Base-by-base conservation (phyloP, 2,329 filamentous ascomycete species). In the Sphaceloma murrayae region DNA sequence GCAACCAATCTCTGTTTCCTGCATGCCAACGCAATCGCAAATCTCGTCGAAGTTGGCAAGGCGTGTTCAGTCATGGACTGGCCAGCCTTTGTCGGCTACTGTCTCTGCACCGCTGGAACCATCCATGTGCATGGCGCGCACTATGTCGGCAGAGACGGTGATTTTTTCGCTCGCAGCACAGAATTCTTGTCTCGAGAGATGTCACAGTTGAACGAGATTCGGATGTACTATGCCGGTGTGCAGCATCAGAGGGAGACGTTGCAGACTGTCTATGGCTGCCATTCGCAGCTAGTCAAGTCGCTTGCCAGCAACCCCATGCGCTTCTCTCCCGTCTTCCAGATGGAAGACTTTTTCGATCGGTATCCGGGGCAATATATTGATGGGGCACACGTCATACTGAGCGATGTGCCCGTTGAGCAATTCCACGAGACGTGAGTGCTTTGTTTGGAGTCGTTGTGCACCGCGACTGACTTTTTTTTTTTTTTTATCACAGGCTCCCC, bases 71-170 rank as follows among this genome's bases (percentile, higher is more conserved):
- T 81, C 2, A 77, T 88, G 16, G 85, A 91, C 60, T 93, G 85
- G 85, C 84, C 86, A 0, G 80, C 81, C 0, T 88, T 93, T 56
- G 81, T 91, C 2, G 84, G 85, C 5, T 93, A 89, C 59, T 91
- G 85, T 56, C 78, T 94, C 36, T 85, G 80, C 61, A 89, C 85
- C 2, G 86, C 86, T 2, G 86, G 83, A 3, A 93, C 86, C 0
- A 85, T 94, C 1, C 86, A 94, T 56, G 80, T 93, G 7, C 86
- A 94, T 56, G 86, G 86, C 9, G 77, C 82, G 5, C 80, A 91
- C 56, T 94, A 94, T 59, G 77, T 75, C 43, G 67, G 75, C 58
- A 52, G 75, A 64, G 63, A 78, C 66, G 69, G 78, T 3, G 73
- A 75, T 43, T 74, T 67, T 54, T 88, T 66, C 71, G 85, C 68